Evolutionary conservation across 2,329 filamentous ascomycete genomes (phyloP).

Genomic region (Cercospora brassicicola): DNA sequence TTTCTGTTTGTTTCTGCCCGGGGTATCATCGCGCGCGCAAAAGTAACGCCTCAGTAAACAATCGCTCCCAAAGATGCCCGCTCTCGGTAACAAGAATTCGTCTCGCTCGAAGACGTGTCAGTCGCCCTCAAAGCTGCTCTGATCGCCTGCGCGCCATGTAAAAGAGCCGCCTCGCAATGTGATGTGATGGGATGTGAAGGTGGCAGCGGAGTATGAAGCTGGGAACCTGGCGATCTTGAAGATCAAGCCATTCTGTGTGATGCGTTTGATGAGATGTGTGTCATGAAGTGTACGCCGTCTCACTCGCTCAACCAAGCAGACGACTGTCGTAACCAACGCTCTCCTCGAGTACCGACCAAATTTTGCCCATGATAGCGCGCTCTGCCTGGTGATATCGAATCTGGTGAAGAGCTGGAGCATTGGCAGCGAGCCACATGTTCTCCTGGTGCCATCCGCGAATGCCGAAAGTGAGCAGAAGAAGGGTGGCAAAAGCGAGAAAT

Average conservation of each 20-base stretch:
- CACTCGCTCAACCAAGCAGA: not conserved
- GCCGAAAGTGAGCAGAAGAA: not conserved
- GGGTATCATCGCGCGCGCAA: not conserved
- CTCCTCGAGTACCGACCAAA: not conserved
- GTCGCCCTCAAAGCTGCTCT: not conserved
- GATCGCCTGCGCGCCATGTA: not conserved
- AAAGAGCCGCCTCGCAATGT: not conserved
- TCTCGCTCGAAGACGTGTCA: not conserved
- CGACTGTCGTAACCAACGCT: constrained; percentile 1
- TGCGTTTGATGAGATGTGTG: not conserved
- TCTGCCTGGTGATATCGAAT: constrained; percentile 1
- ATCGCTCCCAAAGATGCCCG: not conserved
- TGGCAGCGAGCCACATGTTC: constrained; percentile 12
- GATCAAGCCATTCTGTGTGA: not conserved
- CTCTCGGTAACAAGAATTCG: not conserved
- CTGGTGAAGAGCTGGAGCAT: constrained; percentile 4
- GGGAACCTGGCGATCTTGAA: not conserved
- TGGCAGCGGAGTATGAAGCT: not conserved
- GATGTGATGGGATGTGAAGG: not conserved
- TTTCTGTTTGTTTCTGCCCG: not conserved
- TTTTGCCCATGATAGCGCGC: constrained; percentile 1
- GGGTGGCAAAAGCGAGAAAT: not conserved
- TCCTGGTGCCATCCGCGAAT: not conserved
- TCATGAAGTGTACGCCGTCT: not conserved
- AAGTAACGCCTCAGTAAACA: not conserved